Base-by-base conservation (phyloP, 2,329 filamentous ascomycete species). In the Diplocarpon rosae region DNA sequence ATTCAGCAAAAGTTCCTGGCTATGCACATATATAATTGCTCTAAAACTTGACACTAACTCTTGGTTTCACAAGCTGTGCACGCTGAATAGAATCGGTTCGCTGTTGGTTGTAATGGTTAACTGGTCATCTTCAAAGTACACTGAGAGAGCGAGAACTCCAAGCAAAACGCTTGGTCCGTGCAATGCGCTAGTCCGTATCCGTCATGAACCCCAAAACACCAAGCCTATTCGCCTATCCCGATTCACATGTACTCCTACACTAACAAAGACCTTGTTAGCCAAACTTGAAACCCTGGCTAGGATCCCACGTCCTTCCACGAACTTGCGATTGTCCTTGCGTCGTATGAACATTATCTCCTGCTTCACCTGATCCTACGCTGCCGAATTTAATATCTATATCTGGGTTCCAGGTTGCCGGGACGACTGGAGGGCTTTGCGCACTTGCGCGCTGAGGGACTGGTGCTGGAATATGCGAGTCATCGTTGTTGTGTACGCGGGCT, bases 351-450 rank as follows among this genome's bases (percentile, higher is more conserved):
- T 38, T 1, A 11, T 31, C 11, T 24, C 43, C 14, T 32, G 39
- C 29, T 45, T 17, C 36, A 6, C 33, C 38, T 30, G 30, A 37
- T 10, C 59, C 54, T 50, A 53, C 51, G 12, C 66, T 72, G 1
- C 76, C 76, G 62, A 95, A 94, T 46, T 79, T 80, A 56, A 94
- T 92, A 0, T 83, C 84, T 70, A 85, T 80, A 2, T 82, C 80
- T 0, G 87, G 85, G 44, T 77, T 80, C 88, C 88, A 95, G 61
- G 85, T 78, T 6, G 62, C 73, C 66, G 55, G 73, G 63, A 50
- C 68, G 39, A 65, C 57, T 14, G 66, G 61, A 24, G 63, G 66
- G 24, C 66, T 59, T 2, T 71, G 67, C 44, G 70, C 66, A 58
- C 75, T 66, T 60, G 81, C 53, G 80, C 67, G 62, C 31, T 68